Conservation (phyloP, 306 rosid genomes). For the Lupinus albus region DNA sequence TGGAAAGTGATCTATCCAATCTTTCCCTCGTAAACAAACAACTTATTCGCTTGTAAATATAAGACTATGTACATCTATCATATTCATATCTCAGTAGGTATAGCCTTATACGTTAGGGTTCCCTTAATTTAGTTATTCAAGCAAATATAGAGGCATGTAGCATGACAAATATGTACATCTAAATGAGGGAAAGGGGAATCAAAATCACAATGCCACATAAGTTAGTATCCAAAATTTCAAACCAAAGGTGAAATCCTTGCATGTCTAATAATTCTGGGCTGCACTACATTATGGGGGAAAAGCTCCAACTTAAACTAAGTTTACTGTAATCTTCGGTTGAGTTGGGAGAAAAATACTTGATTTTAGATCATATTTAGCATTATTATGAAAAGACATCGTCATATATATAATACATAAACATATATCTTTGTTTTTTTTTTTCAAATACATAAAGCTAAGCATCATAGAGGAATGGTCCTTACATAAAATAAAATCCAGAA, state of each 20-base stretch:
- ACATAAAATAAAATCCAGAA: constrained; percentile 18
- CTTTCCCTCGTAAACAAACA: no score
- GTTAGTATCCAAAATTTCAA: constrained; percentile 4
- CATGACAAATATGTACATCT: background rate
- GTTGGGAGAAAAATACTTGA: background rate
- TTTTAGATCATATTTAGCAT: background rate
- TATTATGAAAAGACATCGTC: constrained; percentile 3
- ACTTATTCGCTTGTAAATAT: no score
- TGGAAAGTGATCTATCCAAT: no score
- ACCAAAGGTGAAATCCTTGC: background rate
- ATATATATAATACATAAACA: background rate
- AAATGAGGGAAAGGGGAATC: background rate
- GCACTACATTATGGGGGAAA: no score
- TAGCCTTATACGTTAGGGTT: no score
- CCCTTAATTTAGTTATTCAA: background rate
- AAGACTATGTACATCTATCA: no score
- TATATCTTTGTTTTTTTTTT: background rate
- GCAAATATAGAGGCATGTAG: background rate
- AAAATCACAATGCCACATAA: background rate
- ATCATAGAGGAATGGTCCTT: constrained; percentile 5
- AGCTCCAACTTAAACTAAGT: no score
- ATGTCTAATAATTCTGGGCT: no score
- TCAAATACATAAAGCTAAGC: background rate
- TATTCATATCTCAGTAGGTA: no score
- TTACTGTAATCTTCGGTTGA: background rate